Conservation (phyloP, 2,329 filamentous ascomycete species). For the Trichoderma lentiforme region DNA sequence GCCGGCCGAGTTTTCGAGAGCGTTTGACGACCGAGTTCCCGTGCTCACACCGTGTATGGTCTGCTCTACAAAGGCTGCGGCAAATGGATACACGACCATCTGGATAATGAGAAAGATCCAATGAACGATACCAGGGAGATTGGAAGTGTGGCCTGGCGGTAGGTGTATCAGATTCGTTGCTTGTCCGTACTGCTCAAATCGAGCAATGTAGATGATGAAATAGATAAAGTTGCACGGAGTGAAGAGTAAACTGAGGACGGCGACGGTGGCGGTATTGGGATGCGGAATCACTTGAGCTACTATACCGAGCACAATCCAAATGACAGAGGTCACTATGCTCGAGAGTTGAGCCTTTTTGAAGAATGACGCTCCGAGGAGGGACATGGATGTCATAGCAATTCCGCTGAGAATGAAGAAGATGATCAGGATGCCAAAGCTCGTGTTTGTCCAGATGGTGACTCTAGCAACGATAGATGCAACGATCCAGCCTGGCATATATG, state of each 20-base stretch:
- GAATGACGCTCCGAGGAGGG: slow-evolving; percentile 70
- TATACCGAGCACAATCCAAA: slow-evolving; percentile 69
- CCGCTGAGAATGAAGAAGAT: slow-evolving; percentile 71
- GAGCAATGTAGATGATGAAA: slow-evolving; percentile 68
- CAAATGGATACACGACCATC: slow-evolving; percentile 63
- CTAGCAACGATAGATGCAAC: slow-evolving; percentile 39
- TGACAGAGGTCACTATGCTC: slow-evolving; percentile 69
- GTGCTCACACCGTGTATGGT: slow-evolving; percentile 50
- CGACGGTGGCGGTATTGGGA: slow-evolving; percentile 58
- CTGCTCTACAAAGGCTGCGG: slow-evolving; percentile 70
- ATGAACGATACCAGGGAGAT: slow-evolving; percentile 64
- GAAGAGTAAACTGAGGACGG: slow-evolving; percentile 70
- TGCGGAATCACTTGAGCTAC: slow-evolving; percentile 69
- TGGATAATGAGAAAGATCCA: slow-evolving; percentile 74
- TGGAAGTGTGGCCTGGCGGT: slow-evolving; percentile 61
- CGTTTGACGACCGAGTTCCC: slow-evolving; percentile 27
- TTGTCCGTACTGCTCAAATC: slow-evolving; percentile 61
- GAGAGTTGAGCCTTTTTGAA: slow-evolving; percentile 80
- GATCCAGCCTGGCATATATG: slow-evolving; percentile 51
- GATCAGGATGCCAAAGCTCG: slow-evolving; percentile 59
- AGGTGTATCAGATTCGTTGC: slow-evolving; percentile 57
- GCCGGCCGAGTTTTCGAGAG: slow-evolving; percentile 19
- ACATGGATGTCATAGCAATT: slow-evolving; percentile 68
- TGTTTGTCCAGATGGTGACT: slow-evolving; percentile 36
- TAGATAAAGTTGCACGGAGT: slow-evolving; percentile 80